Evolutionary conservation across 352 stramenopile genomes (phyloP), one percentile per base, ranked within the genome.

Genomic region (Phytopythium kandeliae): DNA sequence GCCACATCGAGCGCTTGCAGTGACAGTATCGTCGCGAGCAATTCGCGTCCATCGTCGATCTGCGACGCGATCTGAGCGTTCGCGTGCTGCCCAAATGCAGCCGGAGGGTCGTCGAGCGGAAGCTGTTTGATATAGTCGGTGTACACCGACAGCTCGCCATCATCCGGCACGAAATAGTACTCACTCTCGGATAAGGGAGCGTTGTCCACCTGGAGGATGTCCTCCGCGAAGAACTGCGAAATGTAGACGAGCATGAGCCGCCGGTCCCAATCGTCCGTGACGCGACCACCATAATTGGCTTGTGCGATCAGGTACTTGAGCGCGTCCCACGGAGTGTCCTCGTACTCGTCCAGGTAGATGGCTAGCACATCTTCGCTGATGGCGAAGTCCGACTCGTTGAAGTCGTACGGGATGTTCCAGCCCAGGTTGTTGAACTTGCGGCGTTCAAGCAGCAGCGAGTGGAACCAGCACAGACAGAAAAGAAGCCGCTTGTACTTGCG

Each of bases 331-430:
- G 88, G 89, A 4, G 87, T 96, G 30, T 97, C 88, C 33, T 94
- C 86, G 59, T 97, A 96, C 59, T 94, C 78, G 50, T 95, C 81
- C 19, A 98, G 67, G 63, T 98, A 98, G 35, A 98, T 96, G 12
- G 91, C 89, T 28, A 98, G 65, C 25, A 98, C 86, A 56, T 98
- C 92, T 49, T 98, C 90, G 51, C 89, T 98, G 58, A 98, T 98
- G 16, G 85, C 78, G 71, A 98, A 98, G 69, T 98, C 95, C 5
- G 86, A 94, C 57, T 98, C 93, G 61, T 98, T 98, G 51, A 98
- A 98, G 48, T 98, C 95, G 72, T 98, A 98, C 21, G 94, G 95
- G 22, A 98, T 97, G 63, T 98, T 98, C 89, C 96, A 98, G 9
- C 95, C 95, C 1, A 98, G 72, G 28, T 96, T 93, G 60, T 97